Evolutionary conservation across 768 basidiomycete genomes (phyloP).

Genomic region (Aureoboletus auriporus): DNA sequence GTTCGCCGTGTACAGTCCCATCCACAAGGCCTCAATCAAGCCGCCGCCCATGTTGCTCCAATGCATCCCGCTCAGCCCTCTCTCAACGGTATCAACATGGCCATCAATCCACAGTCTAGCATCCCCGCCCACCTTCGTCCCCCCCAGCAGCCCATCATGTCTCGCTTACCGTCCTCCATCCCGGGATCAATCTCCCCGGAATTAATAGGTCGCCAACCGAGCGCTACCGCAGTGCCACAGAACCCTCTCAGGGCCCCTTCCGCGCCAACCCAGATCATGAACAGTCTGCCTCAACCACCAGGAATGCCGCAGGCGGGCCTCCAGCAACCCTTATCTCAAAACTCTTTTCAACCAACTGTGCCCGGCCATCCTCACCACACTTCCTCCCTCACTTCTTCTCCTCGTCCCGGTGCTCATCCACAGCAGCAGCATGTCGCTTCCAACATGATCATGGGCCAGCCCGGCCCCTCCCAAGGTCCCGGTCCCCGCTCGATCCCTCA

Average conservation of each 20-base stretch:
- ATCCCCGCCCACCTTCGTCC: conserved; percentile 37
- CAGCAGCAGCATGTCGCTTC: conserved; percentile 26
- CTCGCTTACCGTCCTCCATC: conserved; percentile 30
- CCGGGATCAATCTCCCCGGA: conserved; percentile 41
- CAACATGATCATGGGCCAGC: conserved; percentile 29
- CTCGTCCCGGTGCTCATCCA: conserved; percentile 25
- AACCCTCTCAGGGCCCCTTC: conserved; percentile 42
- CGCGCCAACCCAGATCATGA: conserved; percentile 47
- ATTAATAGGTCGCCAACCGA: conserved; percentile 39
- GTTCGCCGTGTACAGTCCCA: conserved; percentile 59
- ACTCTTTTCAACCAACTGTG: conserved; percentile 24
- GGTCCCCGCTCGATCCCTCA: conserved; percentile 40
- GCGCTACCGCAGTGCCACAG: conserved; percentile 38
- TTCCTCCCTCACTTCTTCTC: conserved; percentile 28
- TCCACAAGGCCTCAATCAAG: conserved; percentile 43
- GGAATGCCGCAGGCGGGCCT: conserved; percentile 28
- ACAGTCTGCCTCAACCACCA: conserved; percentile 35
- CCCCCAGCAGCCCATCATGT: conserved; percentile 32
- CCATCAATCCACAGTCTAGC: conserved; percentile 41
- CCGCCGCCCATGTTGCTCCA: conserved; percentile 31
- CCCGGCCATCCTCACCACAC: conserved; percentile 28
- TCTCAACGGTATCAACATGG: conserved; percentile 38
- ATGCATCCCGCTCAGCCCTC: conserved; percentile 35
- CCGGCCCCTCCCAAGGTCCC: conserved; percentile 27
- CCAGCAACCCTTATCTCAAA: conserved; percentile 29